Evolutionary conservation across 257 asterid genomes (phyloP).

Genomic region (Voacanga thouarsii): DNA sequence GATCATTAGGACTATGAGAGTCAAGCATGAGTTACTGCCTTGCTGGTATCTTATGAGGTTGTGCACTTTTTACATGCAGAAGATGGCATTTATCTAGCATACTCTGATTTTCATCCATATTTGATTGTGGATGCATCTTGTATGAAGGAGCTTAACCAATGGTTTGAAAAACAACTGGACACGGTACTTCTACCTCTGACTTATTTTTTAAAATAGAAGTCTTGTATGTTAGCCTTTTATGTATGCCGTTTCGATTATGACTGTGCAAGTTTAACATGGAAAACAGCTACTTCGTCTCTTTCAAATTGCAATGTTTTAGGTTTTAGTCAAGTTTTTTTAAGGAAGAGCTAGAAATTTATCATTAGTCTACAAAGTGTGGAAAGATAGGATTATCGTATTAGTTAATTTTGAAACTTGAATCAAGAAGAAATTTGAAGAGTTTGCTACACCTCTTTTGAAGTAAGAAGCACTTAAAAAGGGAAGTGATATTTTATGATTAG

Average conservation of each 20-base stretch:
- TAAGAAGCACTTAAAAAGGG: background rate
- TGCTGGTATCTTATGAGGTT: constrained; percentile 6
- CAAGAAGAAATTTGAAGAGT: background rate
- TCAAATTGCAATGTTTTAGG: background rate
- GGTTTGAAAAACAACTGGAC: constrained; percentile 87
- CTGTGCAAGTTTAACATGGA: background rate
- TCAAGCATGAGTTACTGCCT: background rate
- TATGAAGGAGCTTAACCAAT: constrained; percentile 84
- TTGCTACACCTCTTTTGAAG: background rate
- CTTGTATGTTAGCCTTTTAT: background rate
- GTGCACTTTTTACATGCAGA: constrained; percentile 42
- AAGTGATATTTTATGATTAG: background rate
- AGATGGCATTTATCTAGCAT: constrained; percentile 82
- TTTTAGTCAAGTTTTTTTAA: background rate
- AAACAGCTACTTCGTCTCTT: background rate
- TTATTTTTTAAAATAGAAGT: background rate
- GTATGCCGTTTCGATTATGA: background rate
- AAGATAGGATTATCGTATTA: background rate
- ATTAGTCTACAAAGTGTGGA: background rate
- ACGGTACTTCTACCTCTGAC: constrained; percentile 48
- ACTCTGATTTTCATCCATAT: constrained; percentile 80
- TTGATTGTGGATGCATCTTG: constrained; percentile 77
- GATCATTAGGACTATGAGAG: background rate
- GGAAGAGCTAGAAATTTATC: background rate
- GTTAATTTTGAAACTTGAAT: background rate